Evolutionary conservation across 495 filamentous ascomycete species (phyloP).

Genomic region (Bacidia rubella): DNA sequence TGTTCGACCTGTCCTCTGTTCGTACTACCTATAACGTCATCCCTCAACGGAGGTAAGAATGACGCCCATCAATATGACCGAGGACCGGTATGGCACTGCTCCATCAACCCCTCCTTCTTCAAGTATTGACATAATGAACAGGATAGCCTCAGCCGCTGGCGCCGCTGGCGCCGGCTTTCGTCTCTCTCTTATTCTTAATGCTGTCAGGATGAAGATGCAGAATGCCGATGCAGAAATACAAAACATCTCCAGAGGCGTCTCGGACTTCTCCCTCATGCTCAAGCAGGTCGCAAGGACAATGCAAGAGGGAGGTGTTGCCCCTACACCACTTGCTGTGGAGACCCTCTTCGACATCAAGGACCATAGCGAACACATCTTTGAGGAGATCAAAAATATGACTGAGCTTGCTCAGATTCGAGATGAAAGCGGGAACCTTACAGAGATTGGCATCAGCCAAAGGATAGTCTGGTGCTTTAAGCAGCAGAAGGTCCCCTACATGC

Average conservation of each 20-base stretch:
- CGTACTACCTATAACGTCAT: neutral
- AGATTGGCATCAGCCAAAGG: constrained; percentile 26
- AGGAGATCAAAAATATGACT: constrained; percentile 34
- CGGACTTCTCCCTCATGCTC: constrained; percentile 31
- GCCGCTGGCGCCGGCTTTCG: constrained; percentile 32
- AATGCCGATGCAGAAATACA: constrained; percentile 33
- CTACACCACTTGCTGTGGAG: constrained; percentile 23
- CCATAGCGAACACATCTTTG: constrained; percentile 29
- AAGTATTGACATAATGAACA: neutral
- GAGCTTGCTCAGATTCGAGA: constrained; percentile 27
- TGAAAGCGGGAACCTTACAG: constrained; percentile 19
- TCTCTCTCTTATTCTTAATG: constrained; percentile 32
- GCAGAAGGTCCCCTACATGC: constrained; percentile 30
- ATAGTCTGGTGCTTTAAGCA: constrained; percentile 34
- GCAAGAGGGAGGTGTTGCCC: constrained; percentile 20
- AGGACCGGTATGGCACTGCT: constrained; percentile 2
- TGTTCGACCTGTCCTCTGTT: neutral
- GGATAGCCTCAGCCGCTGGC: constrained; percentile 21
- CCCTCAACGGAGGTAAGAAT: neutral
- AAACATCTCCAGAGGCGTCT: constrained; percentile 32
- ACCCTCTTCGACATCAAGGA: constrained; percentile 30
- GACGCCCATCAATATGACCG: neutral
- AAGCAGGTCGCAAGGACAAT: constrained; percentile 29
- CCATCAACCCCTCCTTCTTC: neutral
- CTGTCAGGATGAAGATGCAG: constrained; percentile 30